Base-by-base conservation (phyloP, 2,329 filamentous ascomycete genomes). In the Cladophialophora carrionii region DNA sequence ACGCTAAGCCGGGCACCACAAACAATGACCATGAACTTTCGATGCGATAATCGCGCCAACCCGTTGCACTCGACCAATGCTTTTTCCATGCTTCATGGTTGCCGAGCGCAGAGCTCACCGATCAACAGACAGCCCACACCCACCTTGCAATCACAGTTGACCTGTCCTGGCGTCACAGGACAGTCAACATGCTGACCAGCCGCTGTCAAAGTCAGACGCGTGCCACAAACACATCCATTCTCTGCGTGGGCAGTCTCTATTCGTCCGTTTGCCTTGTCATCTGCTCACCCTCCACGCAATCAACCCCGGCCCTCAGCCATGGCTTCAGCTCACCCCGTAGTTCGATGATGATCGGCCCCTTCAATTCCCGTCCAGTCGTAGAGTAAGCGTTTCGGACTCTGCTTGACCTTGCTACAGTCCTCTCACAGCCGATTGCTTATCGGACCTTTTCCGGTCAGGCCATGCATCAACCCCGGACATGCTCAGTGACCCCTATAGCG, bases 361-460 rank as follows among this genome's bases (percentile, higher is more conserved):
- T 10, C 56, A 49, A 46, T 32, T 12, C 43, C 20, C 10, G 41
- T 49, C 24, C 43, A 29, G 29, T 34, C 29, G 12, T 12, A 12
- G n/a, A 41, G 22, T 43, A 58, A 32, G 26, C 46, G 22, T 29
- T 14, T 46, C 41, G 46, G 24, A 3, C 20, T 58, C 14, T 58
- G 32, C 41, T 26, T 31, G 41, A 48, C 29, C 20, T 43, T 20
- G n/a, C 14, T 26, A 22, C 48, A 29, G 9, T 46, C 32, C 26
- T 46, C 29, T 53, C 20, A 49, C 48, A 37, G 48, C 31, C 32
- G 17, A 9, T 53, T 60, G 57, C 57, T 60, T 60, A 53, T 53
- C 57, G 57, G 48, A 24, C 34, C 37, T 37, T 41, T 24, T 31
- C 57, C 57, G 57, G 57, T 32, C 46, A 22, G n/a, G 29, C 31